Evolutionary conservation across 768 basidiomycete genomes (phyloP), one percentile per base, ranked within the genome.

Genomic region (Calocybe indica): DNA sequence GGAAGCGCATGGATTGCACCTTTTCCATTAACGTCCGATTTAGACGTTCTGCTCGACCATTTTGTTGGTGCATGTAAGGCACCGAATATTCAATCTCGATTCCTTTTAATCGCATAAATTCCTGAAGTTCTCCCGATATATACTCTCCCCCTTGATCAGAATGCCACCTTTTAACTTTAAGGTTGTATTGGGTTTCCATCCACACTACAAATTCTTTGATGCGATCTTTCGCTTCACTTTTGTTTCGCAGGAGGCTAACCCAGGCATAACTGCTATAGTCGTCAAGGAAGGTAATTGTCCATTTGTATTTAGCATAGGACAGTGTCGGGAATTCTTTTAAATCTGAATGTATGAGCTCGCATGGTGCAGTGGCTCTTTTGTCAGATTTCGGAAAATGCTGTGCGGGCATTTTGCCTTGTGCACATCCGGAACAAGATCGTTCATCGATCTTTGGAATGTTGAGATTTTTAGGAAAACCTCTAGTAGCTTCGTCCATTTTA

Each of bases 341-440:
- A 46, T 61, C 56, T 1, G 52, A 55, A 45, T 61, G 59, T 34
- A 61, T 51, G 31, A 47, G 30, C 22, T 58, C 52, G 34, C 58
- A 58, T 3, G 48, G 41, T 35, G 44, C 15, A 7, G 28, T 43
- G 9, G 57, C 57, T 15, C 47, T 43, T 10, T 41, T 45, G 10
- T 29, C 10, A 8, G 52, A 56, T 14, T 30, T 32, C 5, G 52
- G 55, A 28, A 54, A 56, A 12, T 50, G 49, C 13, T 45, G 45
- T 8, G 48, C 40, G 5, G 41, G 42, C 55, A 56, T 55, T 36
- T 54, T 58, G 3, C 57, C 57, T 47, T 53, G 29, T 6, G 50
- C 49, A 44, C 57, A 58, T 28, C 57, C 54, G 11, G 8, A 7
- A 29, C 55, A 56, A 12, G 50, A 5, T 3, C 46, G 46, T 7